These are phyloP conservation scores for Pachysandra terminalis DNA, from an alignment of 164 flowering plant genomes.

Conservation along the genomic window DNA sequence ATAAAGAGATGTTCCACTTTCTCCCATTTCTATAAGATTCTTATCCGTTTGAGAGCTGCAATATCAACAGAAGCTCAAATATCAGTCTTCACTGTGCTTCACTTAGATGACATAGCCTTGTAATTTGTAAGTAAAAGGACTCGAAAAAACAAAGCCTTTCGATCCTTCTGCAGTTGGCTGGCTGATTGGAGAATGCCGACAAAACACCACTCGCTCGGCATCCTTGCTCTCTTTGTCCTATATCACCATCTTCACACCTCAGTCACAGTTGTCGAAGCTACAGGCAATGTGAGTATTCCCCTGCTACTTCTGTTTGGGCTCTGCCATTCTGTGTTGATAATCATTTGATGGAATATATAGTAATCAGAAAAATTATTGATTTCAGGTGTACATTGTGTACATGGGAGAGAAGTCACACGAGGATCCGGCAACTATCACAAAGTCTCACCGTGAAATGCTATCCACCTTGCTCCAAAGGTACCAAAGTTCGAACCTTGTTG, in stretches of 20 bases:
- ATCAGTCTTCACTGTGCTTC: background rate
- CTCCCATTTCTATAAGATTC: background rate
- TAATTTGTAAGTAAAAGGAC: too few species aligned
- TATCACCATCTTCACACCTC: background rate
- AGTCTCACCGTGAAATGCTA: slow-evolving; percentile 40
- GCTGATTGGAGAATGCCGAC: too few species aligned
- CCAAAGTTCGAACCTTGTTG: background rate
- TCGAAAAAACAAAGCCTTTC: too few species aligned
- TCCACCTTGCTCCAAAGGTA: slow-evolving; percentile 39
- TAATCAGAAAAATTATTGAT: background rate
- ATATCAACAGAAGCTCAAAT: background rate
- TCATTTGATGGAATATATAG: background rate
- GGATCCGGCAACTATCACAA: slow-evolving; percentile 17
- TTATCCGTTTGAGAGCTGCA: background rate
- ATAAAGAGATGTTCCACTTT: slow-evolving; percentile 10
- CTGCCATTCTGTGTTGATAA: too few species aligned
- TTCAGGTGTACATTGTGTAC: slow-evolving; percentile 42
- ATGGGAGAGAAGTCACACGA: slow-evolving; percentile 37
- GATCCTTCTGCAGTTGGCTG: background rate
- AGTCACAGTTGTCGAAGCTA: slow-evolving; percentile 4
- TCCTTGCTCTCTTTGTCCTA: slow-evolving; percentile 7
- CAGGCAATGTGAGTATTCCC: slow-evolving; percentile 15
- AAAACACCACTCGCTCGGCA: background rate
- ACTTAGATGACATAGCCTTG: background rate
- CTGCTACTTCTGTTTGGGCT: too few species aligned